Evolutionary conservation across 169 alveolate genomes (phyloP).

Genomic region (Plasmodium ovale): DNA sequence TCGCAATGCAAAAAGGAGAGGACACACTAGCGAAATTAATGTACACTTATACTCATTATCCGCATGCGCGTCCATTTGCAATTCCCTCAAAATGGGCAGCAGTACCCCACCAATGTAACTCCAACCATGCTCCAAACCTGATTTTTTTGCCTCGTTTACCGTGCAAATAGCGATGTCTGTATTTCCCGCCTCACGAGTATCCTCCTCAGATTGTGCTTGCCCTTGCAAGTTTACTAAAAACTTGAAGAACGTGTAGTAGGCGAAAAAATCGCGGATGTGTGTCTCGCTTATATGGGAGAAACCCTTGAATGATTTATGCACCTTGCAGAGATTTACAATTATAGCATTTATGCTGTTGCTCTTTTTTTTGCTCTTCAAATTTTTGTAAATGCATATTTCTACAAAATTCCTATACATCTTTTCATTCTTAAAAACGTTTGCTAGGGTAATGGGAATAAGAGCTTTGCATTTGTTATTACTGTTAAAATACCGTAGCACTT

Average conservation of each 20-base stretch:
- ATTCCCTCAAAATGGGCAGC: slow-evolving; percentile 24
- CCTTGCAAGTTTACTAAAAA: slow-evolving; percentile 70
- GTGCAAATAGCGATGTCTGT: background rate
- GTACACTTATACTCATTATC: slow-evolving; percentile 69
- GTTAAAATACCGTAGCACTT: slow-evolving; percentile 24
- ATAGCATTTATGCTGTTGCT: slow-evolving; percentile 70
- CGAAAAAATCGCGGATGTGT: slow-evolving; percentile 37
- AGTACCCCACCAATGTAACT: slow-evolving; percentile 17
- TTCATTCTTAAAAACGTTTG: slow-evolving; percentile 4
- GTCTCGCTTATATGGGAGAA: slow-evolving; percentile 54
- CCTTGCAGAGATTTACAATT: slow-evolving; percentile 52
- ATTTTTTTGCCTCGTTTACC: background rate
- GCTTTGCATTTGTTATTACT: background rate
- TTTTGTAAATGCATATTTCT: slow-evolving; percentile 68
- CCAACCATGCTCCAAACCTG: background rate
- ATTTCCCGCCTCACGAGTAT: background rate
- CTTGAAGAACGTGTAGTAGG: slow-evolving; percentile 47
- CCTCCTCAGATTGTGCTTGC: background rate
- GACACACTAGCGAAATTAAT: slow-evolving; percentile 54
- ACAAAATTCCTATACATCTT: slow-evolving; percentile 38
- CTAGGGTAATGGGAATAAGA: slow-evolving; percentile 11
- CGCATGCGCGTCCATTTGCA: slow-evolving; percentile 47
- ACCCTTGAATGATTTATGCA: slow-evolving; percentile 61
- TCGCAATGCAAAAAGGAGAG: slow-evolving; percentile 44
- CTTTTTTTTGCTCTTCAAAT: slow-evolving; percentile 71